phyloP scores from a whole-genome alignment of 2,329 filamentous ascomycete genomes.

The Aspergillus luchuensis region DNA sequence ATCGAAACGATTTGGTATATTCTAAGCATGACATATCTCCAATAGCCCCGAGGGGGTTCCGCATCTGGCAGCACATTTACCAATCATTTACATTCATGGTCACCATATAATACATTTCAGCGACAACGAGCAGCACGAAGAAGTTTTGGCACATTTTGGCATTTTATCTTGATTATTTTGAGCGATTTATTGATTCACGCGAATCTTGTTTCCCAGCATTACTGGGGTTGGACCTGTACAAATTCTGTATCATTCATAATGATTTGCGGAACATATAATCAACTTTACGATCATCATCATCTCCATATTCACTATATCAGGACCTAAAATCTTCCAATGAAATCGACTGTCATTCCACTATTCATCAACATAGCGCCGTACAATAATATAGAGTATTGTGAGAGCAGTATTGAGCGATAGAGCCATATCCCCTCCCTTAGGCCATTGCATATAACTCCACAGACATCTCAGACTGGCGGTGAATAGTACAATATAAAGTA shows the following conservation, averaged over 20 bases:
- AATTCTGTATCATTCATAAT: not conserved
- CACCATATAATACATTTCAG: not conserved
- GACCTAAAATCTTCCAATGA: too few relatives aligned
- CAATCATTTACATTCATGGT: not conserved
- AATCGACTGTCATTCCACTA: too few relatives aligned
- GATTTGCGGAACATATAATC: not conserved
- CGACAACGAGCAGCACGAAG: not conserved
- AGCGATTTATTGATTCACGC: not conserved
- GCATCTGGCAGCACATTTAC: not conserved
- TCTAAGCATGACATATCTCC: not conserved
- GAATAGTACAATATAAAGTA: too few relatives aligned
- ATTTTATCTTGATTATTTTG: not conserved
- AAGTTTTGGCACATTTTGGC: not conserved
- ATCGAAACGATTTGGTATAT: constrained; percentile 4
- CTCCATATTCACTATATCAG: not conserved
- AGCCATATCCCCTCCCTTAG: too few relatives aligned
- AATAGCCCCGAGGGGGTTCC: not conserved
- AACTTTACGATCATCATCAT: not conserved
- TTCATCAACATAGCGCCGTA: too few relatives aligned
- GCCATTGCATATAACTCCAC: too few relatives aligned
- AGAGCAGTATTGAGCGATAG: too few relatives aligned
- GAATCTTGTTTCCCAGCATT: not conserved
- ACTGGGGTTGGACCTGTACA: not conserved
- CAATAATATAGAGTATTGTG: too few relatives aligned
- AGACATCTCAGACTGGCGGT: too few relatives aligned